Conservation (phyloP, 768 basidiomycete species). For the Boletus vermiculosoides region DNA sequence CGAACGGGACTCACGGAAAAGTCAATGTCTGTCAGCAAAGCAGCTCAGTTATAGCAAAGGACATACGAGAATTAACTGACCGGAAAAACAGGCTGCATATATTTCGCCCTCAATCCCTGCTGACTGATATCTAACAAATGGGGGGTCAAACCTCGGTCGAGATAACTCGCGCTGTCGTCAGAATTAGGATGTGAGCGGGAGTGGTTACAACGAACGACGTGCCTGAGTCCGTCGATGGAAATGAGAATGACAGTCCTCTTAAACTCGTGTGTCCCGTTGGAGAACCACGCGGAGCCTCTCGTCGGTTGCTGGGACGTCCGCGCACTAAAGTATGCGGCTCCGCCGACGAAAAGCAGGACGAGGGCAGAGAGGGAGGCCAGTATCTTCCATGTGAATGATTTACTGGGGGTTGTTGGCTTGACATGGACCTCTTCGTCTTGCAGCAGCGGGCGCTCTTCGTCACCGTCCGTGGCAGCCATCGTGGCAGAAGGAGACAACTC, state of each 20-base stretch:
- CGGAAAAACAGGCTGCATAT: slow-evolving; percentile 84
- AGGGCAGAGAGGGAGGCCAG: slow-evolving; percentile 14
- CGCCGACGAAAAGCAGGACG: slow-evolving; percentile 15
- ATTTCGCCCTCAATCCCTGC: slow-evolving; percentile 84
- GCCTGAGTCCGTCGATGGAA: slow-evolving; percentile 86
- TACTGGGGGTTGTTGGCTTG: not conserved
- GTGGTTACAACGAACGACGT: slow-evolving; percentile 15
- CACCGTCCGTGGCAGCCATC: slow-evolving; percentile 8
- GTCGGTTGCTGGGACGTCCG: slow-evolving; percentile 1
- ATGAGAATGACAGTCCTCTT: slow-evolving; percentile 79
- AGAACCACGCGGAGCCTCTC: slow-evolving; percentile 38
- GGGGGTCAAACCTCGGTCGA: slow-evolving; percentile 83
- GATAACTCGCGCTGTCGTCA: slow-evolving; percentile 69
- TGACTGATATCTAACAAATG: slow-evolving; percentile 78
- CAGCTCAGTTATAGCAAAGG: not conserved
- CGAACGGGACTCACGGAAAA: slow-evolving; percentile 66
- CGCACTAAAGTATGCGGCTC: slow-evolving; percentile 7
- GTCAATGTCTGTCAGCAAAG: slow-evolving; percentile 63
- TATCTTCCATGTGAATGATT: slow-evolving; percentile 6
- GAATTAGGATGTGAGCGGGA: slow-evolving; percentile 1
- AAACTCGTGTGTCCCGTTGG: slow-evolving; percentile 83
- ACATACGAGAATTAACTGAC: slow-evolving; percentile 47
- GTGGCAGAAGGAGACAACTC: not conserved
- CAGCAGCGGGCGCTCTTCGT: slow-evolving; percentile 31
- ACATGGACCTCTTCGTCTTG: slow-evolving; percentile 11